Percentiles rank a stretch among this genome's conserved stretches.
Evolutionary conservation across 78 protist species (phyloP).

Genomic region (Isochrysis galbana): DNA sequence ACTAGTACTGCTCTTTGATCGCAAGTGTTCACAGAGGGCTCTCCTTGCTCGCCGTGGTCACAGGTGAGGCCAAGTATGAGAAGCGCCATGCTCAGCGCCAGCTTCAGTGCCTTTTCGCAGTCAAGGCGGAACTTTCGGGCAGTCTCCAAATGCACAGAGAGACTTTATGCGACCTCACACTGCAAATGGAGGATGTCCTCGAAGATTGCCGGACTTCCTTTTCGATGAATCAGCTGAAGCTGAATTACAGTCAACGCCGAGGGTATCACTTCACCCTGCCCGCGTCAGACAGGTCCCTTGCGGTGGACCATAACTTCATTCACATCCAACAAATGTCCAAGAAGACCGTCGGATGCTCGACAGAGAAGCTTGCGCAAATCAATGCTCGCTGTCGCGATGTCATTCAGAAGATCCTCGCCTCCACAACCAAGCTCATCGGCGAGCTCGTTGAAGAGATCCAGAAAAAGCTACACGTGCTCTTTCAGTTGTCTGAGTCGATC

Average conservation of each 20-base stretch:
- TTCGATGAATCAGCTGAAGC: not conserved
- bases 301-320: not conserved
- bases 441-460: not conserved
- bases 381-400: not conserved
- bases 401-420: not conserved
- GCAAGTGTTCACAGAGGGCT: no score
- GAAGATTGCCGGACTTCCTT: not conserved
- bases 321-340: not conserved
- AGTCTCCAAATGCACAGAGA: not conserved
- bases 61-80: not conserved
- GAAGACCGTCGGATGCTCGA: not conserved
- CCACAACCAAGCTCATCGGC: not conserved
- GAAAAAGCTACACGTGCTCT: not conserved
- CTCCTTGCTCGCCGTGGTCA: not conserved
- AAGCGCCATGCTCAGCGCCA: not conserved
- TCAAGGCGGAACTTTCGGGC: not conserved
- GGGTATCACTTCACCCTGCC: not conserved
- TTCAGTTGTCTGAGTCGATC: conserved; percentile 9
- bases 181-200: not conserved
- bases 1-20: no score
- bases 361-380: not conserved
- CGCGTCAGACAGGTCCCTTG: not conserved
- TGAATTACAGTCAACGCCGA: not conserved
- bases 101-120: not conserved
- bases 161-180: not conserved